Evolutionary conservation across 768 basidiomycete species (phyloP).

Genomic region (Macrolepiota dolichaula): DNA sequence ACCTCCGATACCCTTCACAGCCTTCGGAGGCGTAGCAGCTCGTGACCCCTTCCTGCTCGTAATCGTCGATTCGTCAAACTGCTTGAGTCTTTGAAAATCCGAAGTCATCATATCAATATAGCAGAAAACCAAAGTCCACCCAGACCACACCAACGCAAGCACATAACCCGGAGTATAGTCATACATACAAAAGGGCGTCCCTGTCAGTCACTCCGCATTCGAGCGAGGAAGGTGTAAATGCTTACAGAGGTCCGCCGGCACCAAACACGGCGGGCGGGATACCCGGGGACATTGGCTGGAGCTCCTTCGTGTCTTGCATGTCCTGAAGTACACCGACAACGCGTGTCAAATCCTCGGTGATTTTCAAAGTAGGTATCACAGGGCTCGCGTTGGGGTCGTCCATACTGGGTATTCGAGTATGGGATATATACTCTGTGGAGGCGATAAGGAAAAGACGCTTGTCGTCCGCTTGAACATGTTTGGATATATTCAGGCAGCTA

Average conservation of each 20-base stretch:
- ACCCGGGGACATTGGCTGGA: conserved; percentile 33
- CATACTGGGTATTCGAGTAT: conserved; percentile 16
- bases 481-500: neutral
- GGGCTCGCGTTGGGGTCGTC: conserved; percentile 20
- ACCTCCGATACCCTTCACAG: conserved; percentile 85
- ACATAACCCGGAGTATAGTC: neutral
- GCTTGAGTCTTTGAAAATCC: conserved; percentile 57
- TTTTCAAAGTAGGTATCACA: conserved; percentile 24
- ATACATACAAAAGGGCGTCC: neutral
- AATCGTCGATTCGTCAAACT: conserved; percentile 73
- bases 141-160: neutral
- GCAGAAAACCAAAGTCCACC: neutral
- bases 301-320: conserved; percentile 37
- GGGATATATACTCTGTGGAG: conserved; percentile 1
- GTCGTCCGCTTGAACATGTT: conserved; percentile 3
- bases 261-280: conserved; percentile 63
- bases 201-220: neutral
- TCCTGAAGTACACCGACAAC: conserved; percentile 51
- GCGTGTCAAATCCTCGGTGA: conserved; percentile 44
- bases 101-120: conserved; percentile 5
- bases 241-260: conserved; percentile 75
- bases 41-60: conserved; percentile 69
- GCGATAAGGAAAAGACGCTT: conserved; percentile 15
- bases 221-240: conserved; percentile 10
- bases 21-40: conserved; percentile 73